phyloP scores from a whole-genome alignment of 257 asterid genomes.

The Scutellaria minor region DNA sequence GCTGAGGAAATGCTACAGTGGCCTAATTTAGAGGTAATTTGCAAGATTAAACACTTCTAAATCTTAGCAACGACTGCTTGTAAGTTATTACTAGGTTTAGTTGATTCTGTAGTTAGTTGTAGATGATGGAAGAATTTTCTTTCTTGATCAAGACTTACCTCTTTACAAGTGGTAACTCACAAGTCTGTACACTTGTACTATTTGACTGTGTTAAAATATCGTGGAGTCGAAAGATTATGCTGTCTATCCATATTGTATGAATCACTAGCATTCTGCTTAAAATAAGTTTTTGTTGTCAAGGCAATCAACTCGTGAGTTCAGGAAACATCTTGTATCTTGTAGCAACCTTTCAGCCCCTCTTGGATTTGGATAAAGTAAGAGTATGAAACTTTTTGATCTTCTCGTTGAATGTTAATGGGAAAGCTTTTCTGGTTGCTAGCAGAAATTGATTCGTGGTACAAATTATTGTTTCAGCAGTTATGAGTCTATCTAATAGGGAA shows the following conservation, averaged over 20 bases:
- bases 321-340: not conserved
- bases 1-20: conserved; percentile 91
- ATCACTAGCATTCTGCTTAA: not conserved
- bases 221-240: conserved; percentile 1
- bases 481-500: too few relatives aligned
- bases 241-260: conserved; percentile 8
- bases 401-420: not conserved
- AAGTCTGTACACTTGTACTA: not conserved
- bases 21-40: conserved; percentile 88
- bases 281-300: conserved; percentile 8
- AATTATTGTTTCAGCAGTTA: too few relatives aligned
- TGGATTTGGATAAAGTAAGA: conserved; percentile 4
- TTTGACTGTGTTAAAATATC: not conserved
- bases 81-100: conserved; percentile 3
- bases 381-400: not conserved
- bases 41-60: conserved; percentile 16
- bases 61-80: not conserved
- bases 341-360: conserved; percentile 2
- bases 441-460: not conserved
- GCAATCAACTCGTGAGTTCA: not conserved
- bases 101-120: not conserved
- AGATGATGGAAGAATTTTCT: not conserved
- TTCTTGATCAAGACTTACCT: not conserved
- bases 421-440: not conserved
- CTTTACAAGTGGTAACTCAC: not conserved